Evolutionary conservation across 164 flowering plant genomes (phyloP), one percentile per base, ranked within the genome.

Genomic region (Kingdonia uniflora): DNA sequence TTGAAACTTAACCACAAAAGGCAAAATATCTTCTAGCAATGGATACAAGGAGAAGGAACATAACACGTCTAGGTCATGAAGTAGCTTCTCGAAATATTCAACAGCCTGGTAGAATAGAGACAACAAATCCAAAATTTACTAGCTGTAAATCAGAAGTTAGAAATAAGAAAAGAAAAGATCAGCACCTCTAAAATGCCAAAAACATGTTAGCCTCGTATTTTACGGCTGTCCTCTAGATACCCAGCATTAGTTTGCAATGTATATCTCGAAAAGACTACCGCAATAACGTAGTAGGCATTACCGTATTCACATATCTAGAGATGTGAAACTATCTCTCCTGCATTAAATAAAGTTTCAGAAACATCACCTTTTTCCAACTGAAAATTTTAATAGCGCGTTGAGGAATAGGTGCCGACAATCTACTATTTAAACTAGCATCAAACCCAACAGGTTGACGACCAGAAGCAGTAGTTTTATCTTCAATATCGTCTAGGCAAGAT

Each of bases 331-430:
- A 29, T 29, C 4, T 29, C 6, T 29, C 35, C 35, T 29, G 35
- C 35, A n/a, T 29, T 29, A 29, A 29, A 8, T 3, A 8, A 29
- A 29, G 35, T 3, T 29, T 29, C 35, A 29, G 35, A 45, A 43
- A 26, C 38, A 68, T 64, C 59, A 88, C 97, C 89, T 78, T 75
- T 61, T 72, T 75, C 97, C 97, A 92, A 68, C 84, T 76, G 37
- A 86, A 75, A 54, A 82, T 62, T 75, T 67, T 78, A 29, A 86
- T 84, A 26, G 95, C 65, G 48, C 97, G 97, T 19, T 95, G 99
- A 40, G 97, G 99, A 38, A 89, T 81, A 55, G 99, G 97, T 37
- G 99, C 91, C 52, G 89, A 79, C 58, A 80, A 68, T 71, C 94
- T 78, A 64, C 76, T 66, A 57, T 92, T 88, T 56, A 88, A 54